These are phyloP conservation scores for Pulveroboletus sp. DNA, from an alignment of 768 basidiomycete species.

Conservation along the genomic window DNA sequence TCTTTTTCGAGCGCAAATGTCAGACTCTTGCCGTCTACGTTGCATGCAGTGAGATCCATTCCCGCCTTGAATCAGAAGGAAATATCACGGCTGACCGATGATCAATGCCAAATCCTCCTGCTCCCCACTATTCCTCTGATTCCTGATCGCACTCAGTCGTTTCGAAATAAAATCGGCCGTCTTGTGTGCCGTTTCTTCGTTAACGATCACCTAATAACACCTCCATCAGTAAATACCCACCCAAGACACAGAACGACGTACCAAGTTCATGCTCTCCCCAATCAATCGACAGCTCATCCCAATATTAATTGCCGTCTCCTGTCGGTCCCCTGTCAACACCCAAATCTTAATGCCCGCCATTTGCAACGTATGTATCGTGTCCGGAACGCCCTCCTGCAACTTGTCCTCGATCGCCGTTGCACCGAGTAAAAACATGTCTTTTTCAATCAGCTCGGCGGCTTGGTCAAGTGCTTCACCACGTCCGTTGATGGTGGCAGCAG, in stretches of 20 bases:
- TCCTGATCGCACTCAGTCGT: conserved; percentile 88
- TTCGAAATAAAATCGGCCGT: conserved; percentile 86
- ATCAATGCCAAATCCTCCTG: conserved; percentile 91
- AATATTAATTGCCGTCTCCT: conserved; percentile 99
- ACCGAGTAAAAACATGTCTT: conserved; percentile 86
- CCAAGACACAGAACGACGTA: background rate
- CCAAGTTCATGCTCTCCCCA: conserved; percentile 97
- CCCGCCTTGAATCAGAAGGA: background rate
- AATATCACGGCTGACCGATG: conserved; percentile 61
- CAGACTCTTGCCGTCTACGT: conserved; percentile 88
- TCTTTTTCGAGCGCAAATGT: conserved; percentile 92
- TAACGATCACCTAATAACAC: conserved; percentile 58
- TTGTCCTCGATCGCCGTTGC: conserved; percentile 99
- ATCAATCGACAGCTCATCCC: conserved; percentile 97
- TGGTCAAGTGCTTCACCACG: conserved; percentile 92
- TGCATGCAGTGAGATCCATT: background rate
- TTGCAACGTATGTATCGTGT: conserved; percentile 95
- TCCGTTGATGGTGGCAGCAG: conserved; percentile 92
- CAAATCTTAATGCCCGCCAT: conserved; percentile 99
- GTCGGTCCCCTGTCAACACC: conserved; percentile 96
- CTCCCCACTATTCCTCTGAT: conserved; percentile 85
- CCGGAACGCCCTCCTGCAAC: conserved; percentile 96
- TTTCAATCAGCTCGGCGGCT: conserved; percentile 94
- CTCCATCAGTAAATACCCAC: background rate
- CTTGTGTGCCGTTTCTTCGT: conserved; percentile 77